Conservation (phyloP, 129 eudicot genomes). For the Flaveria ramosissima region DNA sequence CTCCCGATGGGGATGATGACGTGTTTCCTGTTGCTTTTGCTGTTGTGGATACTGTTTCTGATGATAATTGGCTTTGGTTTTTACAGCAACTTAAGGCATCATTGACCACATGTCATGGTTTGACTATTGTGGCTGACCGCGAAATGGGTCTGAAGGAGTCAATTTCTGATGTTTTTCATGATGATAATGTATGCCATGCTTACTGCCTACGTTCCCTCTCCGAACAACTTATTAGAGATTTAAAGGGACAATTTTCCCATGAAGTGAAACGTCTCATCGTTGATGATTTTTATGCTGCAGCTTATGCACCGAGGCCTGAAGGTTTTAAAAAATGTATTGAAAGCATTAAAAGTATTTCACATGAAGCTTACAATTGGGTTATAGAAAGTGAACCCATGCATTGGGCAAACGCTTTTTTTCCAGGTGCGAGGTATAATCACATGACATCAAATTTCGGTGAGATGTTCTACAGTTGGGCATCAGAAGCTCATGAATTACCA, state of each 20-base stretch:
- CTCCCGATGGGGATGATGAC: conserved; percentile 83
- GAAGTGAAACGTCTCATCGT: conserved; percentile 85
- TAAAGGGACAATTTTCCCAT: conserved; percentile 76
- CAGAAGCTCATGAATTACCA: conserved; percentile 88
- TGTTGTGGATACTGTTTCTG: conserved; percentile 72
- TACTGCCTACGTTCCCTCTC: conserved; percentile 75
- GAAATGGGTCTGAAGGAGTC: conserved; percentile 79
- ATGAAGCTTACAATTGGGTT: conserved; percentile 83
- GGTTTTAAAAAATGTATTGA: conserved; percentile 60
- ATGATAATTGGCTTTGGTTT: conserved; percentile 92
- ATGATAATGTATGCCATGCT: conserved; percentile 59
- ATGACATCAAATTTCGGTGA: conserved; percentile 83
- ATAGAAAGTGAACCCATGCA: conserved; percentile 68
- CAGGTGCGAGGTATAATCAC: conserved; percentile 74
- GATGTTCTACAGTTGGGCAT: conserved; percentile 78
- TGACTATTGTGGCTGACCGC: conserved; percentile 78
- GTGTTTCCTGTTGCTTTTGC: conserved; percentile 97
- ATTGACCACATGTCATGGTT: conserved; percentile 44
- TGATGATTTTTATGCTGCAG: conserved; percentile 82
- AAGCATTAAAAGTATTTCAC: conserved; percentile 71
- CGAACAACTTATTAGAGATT: conserved; percentile 68
- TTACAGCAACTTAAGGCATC: conserved; percentile 71
- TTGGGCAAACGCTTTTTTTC: conserved; percentile 83
- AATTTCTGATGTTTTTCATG: conserved; percentile 58
- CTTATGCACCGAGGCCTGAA: conserved; percentile 67